Evolutionary conservation across 2,329 filamentous ascomycete genomes (phyloP).

Genomic region (Ophiocordyceps robertsii): DNA sequence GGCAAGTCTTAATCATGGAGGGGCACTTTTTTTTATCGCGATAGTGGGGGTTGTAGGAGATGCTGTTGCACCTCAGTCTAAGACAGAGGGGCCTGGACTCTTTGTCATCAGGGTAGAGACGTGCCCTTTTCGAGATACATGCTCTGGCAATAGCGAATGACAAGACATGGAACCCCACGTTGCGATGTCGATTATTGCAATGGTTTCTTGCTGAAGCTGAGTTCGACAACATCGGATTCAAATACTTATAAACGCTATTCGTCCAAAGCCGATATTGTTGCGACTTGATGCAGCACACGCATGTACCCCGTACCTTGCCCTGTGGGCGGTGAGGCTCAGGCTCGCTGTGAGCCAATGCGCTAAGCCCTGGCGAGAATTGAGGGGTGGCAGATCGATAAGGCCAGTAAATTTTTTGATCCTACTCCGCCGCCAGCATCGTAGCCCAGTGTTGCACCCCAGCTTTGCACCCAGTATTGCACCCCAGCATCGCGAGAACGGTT

Average conservation of each 20-base stretch:
- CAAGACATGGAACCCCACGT: too few species aligned
- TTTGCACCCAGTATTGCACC: neutral
- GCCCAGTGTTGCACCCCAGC: neutral
- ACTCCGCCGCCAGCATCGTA: slow-evolving; percentile 2
- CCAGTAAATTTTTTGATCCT: slow-evolving; percentile 21
- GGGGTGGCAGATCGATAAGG: slow-evolving; percentile 27
- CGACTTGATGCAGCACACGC: too few species aligned
- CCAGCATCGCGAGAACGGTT: neutral
- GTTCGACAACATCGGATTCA: too few species aligned
- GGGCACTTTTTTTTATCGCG: slow-evolving; percentile 6
- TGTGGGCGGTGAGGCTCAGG: neutral
- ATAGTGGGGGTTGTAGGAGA: slow-evolving; percentile 6
- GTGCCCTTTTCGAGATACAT: too few species aligned
- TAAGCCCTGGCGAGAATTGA: slow-evolving; percentile 16
- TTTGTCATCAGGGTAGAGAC: too few species aligned
- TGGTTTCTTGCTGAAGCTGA: too few species aligned
- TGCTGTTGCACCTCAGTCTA: too few species aligned
- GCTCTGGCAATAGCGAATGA: too few species aligned
- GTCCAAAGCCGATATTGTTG: too few species aligned
- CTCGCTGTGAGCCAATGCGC: slow-evolving; percentile 5
- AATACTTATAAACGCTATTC: too few species aligned
- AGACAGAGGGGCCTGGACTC: too few species aligned
- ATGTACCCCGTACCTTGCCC: neutral
- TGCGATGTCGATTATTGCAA: too few species aligned
- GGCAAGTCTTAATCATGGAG: slow-evolving; percentile 5